Evolutionary conservation across 2,329 filamentous ascomycete genomes (phyloP).

Genomic region (Paecilomyces variotii): DNA sequence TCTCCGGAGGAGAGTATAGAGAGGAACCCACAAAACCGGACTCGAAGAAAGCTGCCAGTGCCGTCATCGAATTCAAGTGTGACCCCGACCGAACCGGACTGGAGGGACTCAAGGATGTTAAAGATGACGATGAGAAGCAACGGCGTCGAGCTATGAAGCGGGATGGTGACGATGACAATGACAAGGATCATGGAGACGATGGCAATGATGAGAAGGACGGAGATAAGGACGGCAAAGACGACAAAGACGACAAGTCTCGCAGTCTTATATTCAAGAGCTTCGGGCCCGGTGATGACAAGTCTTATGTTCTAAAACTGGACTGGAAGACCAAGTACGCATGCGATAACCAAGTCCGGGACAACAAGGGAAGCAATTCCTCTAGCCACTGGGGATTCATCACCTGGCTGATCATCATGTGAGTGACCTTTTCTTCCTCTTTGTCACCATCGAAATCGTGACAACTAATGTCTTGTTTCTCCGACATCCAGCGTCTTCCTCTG

Average conservation of each 20-base stretch:
- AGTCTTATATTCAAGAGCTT: conserved; percentile 74
- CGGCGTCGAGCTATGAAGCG: conserved; percentile 14
- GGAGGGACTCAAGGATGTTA: conserved; percentile 42
- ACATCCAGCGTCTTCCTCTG: conserved; percentile 66
- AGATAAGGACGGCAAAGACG: conserved; percentile 16
- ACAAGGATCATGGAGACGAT: conserved; percentile 18
- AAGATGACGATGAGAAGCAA: conserved; percentile 19
- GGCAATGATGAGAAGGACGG: conserved; percentile 13
- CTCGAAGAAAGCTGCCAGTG: conserved; percentile 51
- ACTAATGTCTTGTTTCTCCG: background rate
- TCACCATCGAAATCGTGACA: background rate
- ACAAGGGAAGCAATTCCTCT: conserved; percentile 36
- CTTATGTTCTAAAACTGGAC: conserved; percentile 62
- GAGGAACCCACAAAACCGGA: conserved; percentile 39
- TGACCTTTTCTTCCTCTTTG: conserved; percentile 13
- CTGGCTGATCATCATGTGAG: conserved; percentile 90
- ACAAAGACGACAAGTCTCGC: conserved; percentile 34
- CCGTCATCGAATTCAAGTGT: conserved; percentile 80
- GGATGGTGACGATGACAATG: conserved; percentile 11
- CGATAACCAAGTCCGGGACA: conserved; percentile 47
- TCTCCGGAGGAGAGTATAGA: conserved; percentile 53
- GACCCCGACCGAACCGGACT: conserved; percentile 63
- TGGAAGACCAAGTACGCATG: conserved; percentile 90
- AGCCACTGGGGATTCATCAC: conserved; percentile 90
- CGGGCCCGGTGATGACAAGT: conserved; percentile 47